Evolutionary conservation across 129 eudicot genomes (phyloP).

Genomic region (Helichrysum umbraculigerum): DNA sequence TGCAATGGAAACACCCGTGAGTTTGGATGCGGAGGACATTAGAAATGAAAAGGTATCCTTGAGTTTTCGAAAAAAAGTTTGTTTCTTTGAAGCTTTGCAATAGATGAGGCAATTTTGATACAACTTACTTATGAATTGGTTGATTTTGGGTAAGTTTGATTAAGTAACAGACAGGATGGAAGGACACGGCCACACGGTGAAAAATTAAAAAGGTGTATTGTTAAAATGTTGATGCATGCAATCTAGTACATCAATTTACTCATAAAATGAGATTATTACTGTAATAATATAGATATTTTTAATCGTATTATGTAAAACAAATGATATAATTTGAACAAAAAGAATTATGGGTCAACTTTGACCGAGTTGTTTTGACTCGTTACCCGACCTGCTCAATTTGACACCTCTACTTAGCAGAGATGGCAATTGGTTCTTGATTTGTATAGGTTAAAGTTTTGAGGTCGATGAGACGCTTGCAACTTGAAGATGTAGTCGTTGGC

Average conservation of each 20-base stretch:
- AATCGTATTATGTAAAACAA: background rate
- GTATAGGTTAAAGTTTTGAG: conserved; percentile 82
- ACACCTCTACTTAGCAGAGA: background rate
- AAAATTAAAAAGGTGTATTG: background rate
- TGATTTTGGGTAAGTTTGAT: background rate
- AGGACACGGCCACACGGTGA: background rate
- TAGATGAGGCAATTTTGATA: background rate
- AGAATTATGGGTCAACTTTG: background rate
- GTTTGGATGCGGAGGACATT: conserved; percentile 89
- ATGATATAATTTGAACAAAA: background rate
- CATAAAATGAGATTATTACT: too few relatives aligned
- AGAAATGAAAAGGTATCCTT: conserved; percentile 85
- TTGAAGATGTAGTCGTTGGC: conserved; percentile 77
- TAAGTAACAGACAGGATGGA: background rate
- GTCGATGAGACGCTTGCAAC: conserved; percentile 73
- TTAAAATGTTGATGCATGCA: background rate
- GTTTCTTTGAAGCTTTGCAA: background rate
- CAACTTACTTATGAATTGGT: background rate
- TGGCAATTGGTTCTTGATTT: conserved; percentile 21
- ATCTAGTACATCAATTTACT: too few relatives aligned
- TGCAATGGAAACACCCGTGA: conserved; percentile 98
- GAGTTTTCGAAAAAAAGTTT: background rate
- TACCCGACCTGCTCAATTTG: background rate
- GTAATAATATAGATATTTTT: too few relatives aligned
- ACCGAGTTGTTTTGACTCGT: background rate